Evolutionary conservation across 2,329 filamentous ascomycete species (phyloP), one percentile per base, ranked within the genome.

Genomic region (Penicillium sp.): DNA sequence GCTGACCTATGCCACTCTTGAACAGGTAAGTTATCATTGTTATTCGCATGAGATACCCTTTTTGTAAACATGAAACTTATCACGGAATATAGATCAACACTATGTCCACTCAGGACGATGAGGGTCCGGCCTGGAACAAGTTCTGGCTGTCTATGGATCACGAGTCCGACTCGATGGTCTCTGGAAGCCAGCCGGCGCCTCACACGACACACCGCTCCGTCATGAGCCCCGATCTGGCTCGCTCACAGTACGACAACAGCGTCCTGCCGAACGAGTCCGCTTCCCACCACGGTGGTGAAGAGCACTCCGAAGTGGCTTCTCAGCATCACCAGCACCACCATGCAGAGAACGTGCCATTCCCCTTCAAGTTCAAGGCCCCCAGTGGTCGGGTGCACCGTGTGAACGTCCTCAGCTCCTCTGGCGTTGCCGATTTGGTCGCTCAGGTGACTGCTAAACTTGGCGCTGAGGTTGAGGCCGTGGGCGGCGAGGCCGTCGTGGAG

Each of bases 281-380:
- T 51, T 99, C 95, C 5, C 95, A 98, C 72, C 88, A 91, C 63
- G 95, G 94, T 58, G 94, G 94, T 57, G 84, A 88, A 40, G 91
- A 94, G 51, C 92, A 91, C 2, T 92, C 91, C 13, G 82, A 88
- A 22, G 89, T 87, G 58, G 78, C 88, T 26, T 85, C 90, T 44
- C 84, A 89, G 17, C 80, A 83, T 3, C 71, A 79, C 8, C 84
- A 89, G 51, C 83, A 88, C 19, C 83, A 88, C n/a, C 72, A 78
- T 7, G 83, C 71, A 5, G 86, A 91, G 71, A 91, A 96, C 68
- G 79, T 87, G 12, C 92, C 94, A 0, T 99, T 98, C 80, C 88
- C 94, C 2, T 99, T 99, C 88, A 99, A 99, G 79, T 99, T 99
- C 86, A 98, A 98, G 83, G 93, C 95, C 1, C 95, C 95, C 1